phyloP scores from a whole-genome alignment of 2,329 filamentous ascomycete genomes.

The Ramichloridium luteum region DNA sequence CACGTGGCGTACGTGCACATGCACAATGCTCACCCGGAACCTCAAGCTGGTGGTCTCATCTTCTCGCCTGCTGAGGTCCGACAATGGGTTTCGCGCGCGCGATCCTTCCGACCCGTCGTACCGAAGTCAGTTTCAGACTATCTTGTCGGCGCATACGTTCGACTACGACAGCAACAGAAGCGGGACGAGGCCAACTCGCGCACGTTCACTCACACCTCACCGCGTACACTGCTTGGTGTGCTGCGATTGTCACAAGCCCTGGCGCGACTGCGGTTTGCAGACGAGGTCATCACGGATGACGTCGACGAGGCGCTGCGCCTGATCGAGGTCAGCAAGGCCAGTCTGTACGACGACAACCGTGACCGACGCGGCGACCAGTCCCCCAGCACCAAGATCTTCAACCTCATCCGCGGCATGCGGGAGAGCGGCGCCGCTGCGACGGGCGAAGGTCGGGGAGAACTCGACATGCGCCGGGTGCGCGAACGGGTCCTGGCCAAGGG shows the following conservation, averaged over 20 bases:
- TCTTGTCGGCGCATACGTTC: constrained; percentile 92
- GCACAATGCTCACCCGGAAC: constrained; percentile 83
- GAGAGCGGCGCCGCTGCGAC: constrained; percentile 73
- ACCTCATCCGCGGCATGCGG: constrained; percentile 77
- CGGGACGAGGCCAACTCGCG: constrained; percentile 82
- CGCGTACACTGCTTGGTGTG: constrained; percentile 84
- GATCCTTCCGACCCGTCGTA: constrained; percentile 76
- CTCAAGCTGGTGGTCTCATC: constrained; percentile 51
- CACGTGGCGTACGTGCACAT: constrained; percentile 97
- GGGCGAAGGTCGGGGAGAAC: constrained; percentile 61
- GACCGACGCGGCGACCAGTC: constrained; percentile 55
- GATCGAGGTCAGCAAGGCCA: constrained; percentile 87
- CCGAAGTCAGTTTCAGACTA: constrained; percentile 83
- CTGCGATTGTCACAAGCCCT: constrained; percentile 88
- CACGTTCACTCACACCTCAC: constrained; percentile 87
- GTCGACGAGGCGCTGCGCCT: constrained; percentile 89
- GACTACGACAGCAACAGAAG: constrained; percentile 83
- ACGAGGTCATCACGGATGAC: constrained; percentile 76
- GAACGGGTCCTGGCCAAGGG: constrained; percentile 91
- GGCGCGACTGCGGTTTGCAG: constrained; percentile 78
- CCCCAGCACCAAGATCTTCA: constrained; percentile 83
- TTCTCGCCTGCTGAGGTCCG: constrained; percentile 90
- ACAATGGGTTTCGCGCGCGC: constrained; percentile 87
- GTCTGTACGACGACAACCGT: constrained; percentile 59
- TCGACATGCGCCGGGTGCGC: constrained; percentile 78